A percentile compares a stretch with the other conserved stretches of the same genome.
Evolutionary conservation across 306 rosid species (phyloP).

Genomic region (Coriaria nepalensis): DNA sequence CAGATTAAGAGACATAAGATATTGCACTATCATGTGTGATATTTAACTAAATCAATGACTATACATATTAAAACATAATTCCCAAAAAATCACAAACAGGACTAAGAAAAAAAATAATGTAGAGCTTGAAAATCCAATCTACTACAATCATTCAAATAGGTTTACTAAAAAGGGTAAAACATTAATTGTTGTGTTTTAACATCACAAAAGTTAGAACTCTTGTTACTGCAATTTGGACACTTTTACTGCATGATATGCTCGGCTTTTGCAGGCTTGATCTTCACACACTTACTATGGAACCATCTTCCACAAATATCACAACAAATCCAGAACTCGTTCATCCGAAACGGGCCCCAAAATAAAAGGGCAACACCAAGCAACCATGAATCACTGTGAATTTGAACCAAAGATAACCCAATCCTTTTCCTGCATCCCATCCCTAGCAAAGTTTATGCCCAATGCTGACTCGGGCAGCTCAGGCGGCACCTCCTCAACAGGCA

Average conservation of each 20-base stretch:
- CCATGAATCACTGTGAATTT: conserved; percentile 98
- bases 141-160: too few relatives aligned
- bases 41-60: too few relatives aligned
- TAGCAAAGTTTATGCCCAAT: conserved; percentile 89
- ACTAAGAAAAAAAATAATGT: too few relatives aligned
- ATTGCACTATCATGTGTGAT: too few relatives aligned
- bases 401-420: conserved; percentile 97
- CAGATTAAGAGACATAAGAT: too few relatives aligned
- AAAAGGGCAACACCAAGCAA: conserved; percentile 89
- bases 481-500: conserved; percentile 98
- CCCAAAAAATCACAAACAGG: too few relatives aligned
- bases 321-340: conserved; percentile 69
- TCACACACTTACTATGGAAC: conserved; percentile 79
- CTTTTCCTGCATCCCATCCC: conserved; percentile 99
- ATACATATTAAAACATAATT: too few relatives aligned
- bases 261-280: conserved; percentile 70
- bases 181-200: too few relatives aligned
- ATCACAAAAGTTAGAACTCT: conserved; percentile 33
- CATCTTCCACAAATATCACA: conserved; percentile 66
- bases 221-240: conserved; percentile 72
- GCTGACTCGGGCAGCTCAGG: conserved; percentile 99
- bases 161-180: too few relatives aligned
- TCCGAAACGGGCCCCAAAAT: conserved; percentile 98
- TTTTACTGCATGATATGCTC: conserved; percentile 80
- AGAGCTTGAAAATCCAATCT: too few relatives aligned